Percentiles rank a stretch among this genome's conserved stretches.
Evolutionary conservation across 2,329 filamentous ascomycete species (phyloP).

Genomic region (Penicillium sp.): DNA sequence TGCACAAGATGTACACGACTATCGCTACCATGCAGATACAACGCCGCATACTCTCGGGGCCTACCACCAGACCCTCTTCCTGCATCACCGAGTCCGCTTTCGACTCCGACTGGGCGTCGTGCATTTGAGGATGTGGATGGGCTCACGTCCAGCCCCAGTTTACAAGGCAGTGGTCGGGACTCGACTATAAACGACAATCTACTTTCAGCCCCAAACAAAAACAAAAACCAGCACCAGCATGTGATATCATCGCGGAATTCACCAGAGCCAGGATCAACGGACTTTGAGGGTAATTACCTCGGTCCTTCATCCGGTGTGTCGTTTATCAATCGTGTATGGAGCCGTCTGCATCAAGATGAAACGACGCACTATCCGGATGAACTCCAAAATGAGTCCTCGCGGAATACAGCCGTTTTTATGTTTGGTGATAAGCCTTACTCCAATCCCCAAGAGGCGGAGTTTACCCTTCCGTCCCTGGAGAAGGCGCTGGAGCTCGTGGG

Average conservation of each 20-base stretch:
- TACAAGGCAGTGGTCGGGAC: conserved; percentile 1
- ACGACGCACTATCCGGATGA: conserved; percentile 33
- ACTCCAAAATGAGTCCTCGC: conserved; percentile 32
- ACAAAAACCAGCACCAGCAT: conserved; percentile 5
- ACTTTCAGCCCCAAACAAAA: background rate
- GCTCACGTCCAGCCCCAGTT: conserved; percentile 1
- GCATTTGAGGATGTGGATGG: background rate
- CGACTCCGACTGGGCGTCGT: background rate
- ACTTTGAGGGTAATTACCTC: conserved; percentile 57
- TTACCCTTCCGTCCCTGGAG: conserved; percentile 43
- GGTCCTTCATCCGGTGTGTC: conserved; percentile 54
- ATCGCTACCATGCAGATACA: conserved; percentile 37
- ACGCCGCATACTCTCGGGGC: conserved; percentile 39
- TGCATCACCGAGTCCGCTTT: conserved; percentile 6
- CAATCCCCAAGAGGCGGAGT: conserved; percentile 33
- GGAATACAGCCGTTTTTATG: conserved; percentile 49
- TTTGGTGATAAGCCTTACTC: conserved; percentile 55
- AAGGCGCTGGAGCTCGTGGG: conserved; percentile 48
- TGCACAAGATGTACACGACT: conserved; percentile 37
- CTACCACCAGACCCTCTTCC: conserved; percentile 36
- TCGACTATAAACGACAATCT: conserved; percentile 1
- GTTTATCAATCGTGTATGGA: conserved; percentile 66
- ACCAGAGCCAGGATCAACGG: conserved; percentile 49
- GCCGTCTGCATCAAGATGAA: conserved; percentile 61
- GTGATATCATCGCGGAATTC: conserved; percentile 37